phyloP scores from a whole-genome alignment of 2,329 filamentous ascomycete genomes.

The Fonsecaea multimorphosa region DNA sequence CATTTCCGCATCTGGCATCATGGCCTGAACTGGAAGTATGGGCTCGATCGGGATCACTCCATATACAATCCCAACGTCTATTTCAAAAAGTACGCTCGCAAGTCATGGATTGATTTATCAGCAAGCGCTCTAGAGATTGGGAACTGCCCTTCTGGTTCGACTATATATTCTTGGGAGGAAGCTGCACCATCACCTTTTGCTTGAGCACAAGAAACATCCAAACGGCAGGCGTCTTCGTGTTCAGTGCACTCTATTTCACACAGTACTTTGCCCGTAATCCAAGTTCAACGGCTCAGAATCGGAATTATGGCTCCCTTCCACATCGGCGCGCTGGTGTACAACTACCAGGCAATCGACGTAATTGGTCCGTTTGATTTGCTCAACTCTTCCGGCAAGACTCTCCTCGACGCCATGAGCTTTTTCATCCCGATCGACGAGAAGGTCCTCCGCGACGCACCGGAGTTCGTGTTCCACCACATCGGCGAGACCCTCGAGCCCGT shows the following conservation, averaged over 20 bases:
- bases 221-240: neutral
- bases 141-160: neutral
- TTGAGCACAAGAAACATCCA: neutral
- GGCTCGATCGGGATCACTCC: neutral
- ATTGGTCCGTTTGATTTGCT: constrained; percentile 28
- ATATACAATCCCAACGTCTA: neutral
- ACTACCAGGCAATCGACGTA: constrained; percentile 28
- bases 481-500: constrained; percentile 23
- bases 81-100: neutral
- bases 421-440: constrained; percentile 38
- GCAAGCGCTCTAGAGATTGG: neutral
- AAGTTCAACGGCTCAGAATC: constrained; percentile 17
- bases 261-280: constrained; percentile 14
- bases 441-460: constrained; percentile 40
- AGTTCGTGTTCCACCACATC: constrained; percentile 28
- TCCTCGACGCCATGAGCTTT: constrained; percentile 27
- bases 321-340: constrained; percentile 24
- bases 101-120: neutral
- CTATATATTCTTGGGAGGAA: neutral
- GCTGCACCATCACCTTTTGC: neutral
- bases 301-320: constrained; percentile 22
- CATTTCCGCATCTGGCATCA: constrained; percentile 14
- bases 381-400: constrained; percentile 31
- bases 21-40: constrained; percentile 9
- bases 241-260: neutral